These are phyloP conservation scores for Quercus rubra DNA, from an alignment of 306 rosid genomes.

Conservation along the genomic window DNA sequence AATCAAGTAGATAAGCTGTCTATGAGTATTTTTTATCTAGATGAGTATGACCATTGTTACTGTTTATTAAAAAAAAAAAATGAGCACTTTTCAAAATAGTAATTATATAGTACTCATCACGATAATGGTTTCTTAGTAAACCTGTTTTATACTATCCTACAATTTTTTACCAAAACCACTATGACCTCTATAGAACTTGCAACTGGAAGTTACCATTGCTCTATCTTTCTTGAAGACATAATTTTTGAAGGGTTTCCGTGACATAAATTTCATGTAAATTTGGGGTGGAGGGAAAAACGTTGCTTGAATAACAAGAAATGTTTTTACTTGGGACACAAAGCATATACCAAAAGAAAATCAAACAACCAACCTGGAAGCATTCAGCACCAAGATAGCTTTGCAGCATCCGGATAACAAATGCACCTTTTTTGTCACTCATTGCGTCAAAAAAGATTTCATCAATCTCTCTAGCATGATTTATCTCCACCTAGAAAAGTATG, in stretches of 20 bases:
- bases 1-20: background rate
- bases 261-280: background rate
- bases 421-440: conserved; percentile 89
- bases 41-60: background rate
- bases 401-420: conserved; percentile 89
- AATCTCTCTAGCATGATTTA: conserved; percentile 83
- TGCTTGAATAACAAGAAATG: background rate
- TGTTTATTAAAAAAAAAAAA: background rate
- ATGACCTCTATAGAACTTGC: background rate
- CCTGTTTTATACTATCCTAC: background rate
- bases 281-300: background rate
- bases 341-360: background rate
- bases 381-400: conserved; percentile 95
- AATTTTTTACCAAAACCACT: background rate
- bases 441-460: conserved; percentile 86
- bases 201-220: background rate
- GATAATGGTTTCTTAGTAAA: background rate
- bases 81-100: background rate
- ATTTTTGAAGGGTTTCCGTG: background rate
- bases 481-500: conserved; percentile 64
- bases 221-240: background rate
- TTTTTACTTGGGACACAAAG: background rate
- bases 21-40: background rate
- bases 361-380: conserved; percentile 70
- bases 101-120: background rate